These are phyloP conservation scores for Zelopaecilomyces penicillatus DNA, from an alignment of 2,329 filamentous ascomycete species.

Conservation along the genomic window DNA sequence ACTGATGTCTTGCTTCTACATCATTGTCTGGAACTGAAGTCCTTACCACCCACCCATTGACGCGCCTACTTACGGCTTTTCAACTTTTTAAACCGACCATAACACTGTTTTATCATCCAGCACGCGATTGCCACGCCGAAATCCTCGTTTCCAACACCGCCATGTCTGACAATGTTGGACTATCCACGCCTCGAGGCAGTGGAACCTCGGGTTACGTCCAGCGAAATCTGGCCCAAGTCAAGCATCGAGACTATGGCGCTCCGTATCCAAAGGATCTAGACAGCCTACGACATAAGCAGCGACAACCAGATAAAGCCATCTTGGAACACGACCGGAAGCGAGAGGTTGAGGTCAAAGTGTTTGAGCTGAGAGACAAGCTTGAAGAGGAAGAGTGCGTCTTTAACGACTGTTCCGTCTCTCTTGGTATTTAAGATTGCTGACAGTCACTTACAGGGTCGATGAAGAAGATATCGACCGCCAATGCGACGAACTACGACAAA, in stretches of 20 bases:
- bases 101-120: no score
- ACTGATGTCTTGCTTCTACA: no score
- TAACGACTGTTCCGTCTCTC: background rate
- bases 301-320: conserved; percentile 85
- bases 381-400: conserved; percentile 71
- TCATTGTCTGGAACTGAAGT: no score
- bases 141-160: no score
- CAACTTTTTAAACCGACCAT: conserved; percentile 1
- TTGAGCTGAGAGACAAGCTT: conserved; percentile 81
- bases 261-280: conserved; percentile 70
- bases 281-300: conserved; percentile 62
- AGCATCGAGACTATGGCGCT: conserved; percentile 68
- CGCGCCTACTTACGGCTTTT: background rate
- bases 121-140: no score
- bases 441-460: conserved; percentile 46
- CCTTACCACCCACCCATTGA: no score
- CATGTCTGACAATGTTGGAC: conserved; percentile 97
- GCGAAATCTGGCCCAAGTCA: conserved; percentile 83
- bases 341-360: conserved; percentile 85
- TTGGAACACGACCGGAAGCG: conserved; percentile 89
- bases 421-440: conserved; percentile 6
- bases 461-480: conserved; percentile 83
- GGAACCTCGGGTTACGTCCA: conserved; percentile 97
- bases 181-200: conserved; percentile 86
- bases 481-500: conserved; percentile 34